phyloP scores from a whole-genome alignment of 805 yeast genomes.

The Komagataella ulmi region DNA sequence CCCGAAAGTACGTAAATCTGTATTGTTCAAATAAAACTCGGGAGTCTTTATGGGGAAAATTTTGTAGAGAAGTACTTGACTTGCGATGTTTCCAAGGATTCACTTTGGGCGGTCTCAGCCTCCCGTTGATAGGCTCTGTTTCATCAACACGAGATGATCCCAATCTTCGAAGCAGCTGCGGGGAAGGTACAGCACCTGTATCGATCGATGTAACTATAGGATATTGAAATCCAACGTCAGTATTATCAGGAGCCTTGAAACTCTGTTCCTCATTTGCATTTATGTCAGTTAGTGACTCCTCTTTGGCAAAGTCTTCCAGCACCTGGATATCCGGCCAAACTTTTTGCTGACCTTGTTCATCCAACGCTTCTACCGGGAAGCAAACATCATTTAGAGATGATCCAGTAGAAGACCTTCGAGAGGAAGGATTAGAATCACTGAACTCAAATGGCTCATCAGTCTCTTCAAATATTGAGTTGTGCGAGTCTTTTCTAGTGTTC shows the following conservation, averaged over 20 bases:
- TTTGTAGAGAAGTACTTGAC: slow-evolving; percentile 1
- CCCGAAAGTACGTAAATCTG: slow-evolving; percentile 87
- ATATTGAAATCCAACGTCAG: slow-evolving; percentile 23
- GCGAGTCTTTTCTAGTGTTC: slow-evolving; percentile 22
- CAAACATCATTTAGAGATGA: slow-evolving; percentile 89
- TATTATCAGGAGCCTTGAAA: slow-evolving; percentile 7
- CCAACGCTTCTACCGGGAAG: slow-evolving; percentile 56
- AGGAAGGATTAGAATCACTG: slow-evolving; percentile 43
- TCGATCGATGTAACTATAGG: slow-evolving; percentile 21
- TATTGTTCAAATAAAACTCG: slow-evolving; percentile 28
- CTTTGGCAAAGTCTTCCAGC: slow-evolving; percentile 62
- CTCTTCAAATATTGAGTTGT: neutral
- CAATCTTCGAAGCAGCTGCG: slow-evolving; percentile 6
- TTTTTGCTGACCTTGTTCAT: slow-evolving; percentile 18
- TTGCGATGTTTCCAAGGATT: slow-evolving; percentile 56
- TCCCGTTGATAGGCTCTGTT: slow-evolving; percentile 40
- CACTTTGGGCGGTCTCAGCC: slow-evolving; percentile 62
- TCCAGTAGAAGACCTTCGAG: slow-evolving; percentile 45
- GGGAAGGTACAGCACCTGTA: slow-evolving; percentile 10
- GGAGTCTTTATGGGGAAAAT: slow-evolving; percentile 1
- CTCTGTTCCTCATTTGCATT: slow-evolving; percentile 14
- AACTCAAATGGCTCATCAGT: neutral
- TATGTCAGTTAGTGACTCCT: slow-evolving; percentile 32
- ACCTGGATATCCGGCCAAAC: slow-evolving; percentile 79
- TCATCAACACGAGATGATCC: slow-evolving; percentile 30